Evolutionary conservation across 495 filamentous ascomycete species (phyloP), one percentile per base, ranked within the genome.

Genomic region (Aspergillus diversus): DNA sequence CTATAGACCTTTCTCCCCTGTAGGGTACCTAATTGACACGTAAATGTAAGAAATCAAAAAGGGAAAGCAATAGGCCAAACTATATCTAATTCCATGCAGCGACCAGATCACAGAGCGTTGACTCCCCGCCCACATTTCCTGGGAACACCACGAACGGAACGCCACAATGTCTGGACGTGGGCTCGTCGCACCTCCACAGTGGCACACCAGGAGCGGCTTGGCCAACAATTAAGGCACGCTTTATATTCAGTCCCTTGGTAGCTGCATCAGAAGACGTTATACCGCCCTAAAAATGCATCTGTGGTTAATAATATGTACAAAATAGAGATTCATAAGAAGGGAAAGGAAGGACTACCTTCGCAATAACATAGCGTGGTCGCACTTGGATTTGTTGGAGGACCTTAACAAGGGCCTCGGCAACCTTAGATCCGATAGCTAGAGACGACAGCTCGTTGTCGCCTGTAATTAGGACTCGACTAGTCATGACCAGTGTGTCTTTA

Each of bases 111-210:
- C 71, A 73, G n/a, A 80, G 64, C 31, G 82, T 81, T 57, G 71
- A 67, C 57, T 84, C 81, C 7, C 74, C 75, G 31, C 83, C 83
- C 12, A 85, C 83, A 72, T 86, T 86, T 11, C 82, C 83, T n/a
- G 83, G 83, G 56, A 86, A 86, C 0, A 85, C 82, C 12, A 84
- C 80, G 68, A 77, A 84, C 13, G 81, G 81, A 21, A 84, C 73
- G 31, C 77, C 78, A 0, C 71, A 71, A 69, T 80, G 76, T 55
- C 77, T 72, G 46, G 77, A 80, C 0, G 75, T 79, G 46, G 65
- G 60, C 70, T 85, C 82, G 61, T 83, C 75, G 46, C 83, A 85
- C 42, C 78, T 72, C 83, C 83, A 86, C 4, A 86, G 66, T 2
- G 83, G 83, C 27, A 86, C 81, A 17, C 83, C 83, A 1, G 83